phyloP scores from a whole-genome alignment of 495 filamentous ascomycete genomes.

The Neurospora sp. region DNA sequence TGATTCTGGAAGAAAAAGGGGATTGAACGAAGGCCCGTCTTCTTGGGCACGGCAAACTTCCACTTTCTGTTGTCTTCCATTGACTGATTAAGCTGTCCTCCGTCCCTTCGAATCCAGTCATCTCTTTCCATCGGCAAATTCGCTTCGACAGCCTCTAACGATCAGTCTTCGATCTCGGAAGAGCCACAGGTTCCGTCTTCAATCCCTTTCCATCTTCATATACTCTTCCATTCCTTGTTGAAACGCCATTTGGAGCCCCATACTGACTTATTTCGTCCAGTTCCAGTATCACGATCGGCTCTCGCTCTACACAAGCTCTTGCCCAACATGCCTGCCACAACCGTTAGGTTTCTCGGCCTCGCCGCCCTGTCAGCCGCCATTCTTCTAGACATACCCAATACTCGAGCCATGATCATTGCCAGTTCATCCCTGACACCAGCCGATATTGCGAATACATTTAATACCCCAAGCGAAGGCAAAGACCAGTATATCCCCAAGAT shows the following conservation, averaged over 20 bases:
- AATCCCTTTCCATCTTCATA: neutral
- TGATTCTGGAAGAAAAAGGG: neutral
- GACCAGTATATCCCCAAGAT: conserved; percentile 60
- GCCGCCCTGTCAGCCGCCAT: neutral
- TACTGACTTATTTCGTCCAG: neutral
- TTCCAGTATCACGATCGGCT: neutral
- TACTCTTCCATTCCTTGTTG: neutral
- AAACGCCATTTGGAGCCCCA: neutral
- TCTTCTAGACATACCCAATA: neutral
- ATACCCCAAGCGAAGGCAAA: neutral
- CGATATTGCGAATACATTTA: conserved; percentile 1
- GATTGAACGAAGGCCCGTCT: neutral
- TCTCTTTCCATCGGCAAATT: neutral
- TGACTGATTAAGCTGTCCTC: neutral
- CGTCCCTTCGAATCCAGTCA: neutral
- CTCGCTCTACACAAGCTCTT: neutral
- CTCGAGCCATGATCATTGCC: neutral
- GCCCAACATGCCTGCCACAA: neutral
- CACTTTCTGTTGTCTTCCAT: neutral
- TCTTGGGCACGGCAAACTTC: neutral
- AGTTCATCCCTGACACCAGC: neutral
- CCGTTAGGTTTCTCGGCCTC: neutral
- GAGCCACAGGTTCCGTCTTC: neutral
- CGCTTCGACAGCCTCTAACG: neutral
- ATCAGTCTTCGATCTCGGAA: neutral